Evolutionary conservation across 768 basidiomycete species (phyloP), one percentile per base, ranked within the genome.

Genomic region (Serendipita sp.): DNA sequence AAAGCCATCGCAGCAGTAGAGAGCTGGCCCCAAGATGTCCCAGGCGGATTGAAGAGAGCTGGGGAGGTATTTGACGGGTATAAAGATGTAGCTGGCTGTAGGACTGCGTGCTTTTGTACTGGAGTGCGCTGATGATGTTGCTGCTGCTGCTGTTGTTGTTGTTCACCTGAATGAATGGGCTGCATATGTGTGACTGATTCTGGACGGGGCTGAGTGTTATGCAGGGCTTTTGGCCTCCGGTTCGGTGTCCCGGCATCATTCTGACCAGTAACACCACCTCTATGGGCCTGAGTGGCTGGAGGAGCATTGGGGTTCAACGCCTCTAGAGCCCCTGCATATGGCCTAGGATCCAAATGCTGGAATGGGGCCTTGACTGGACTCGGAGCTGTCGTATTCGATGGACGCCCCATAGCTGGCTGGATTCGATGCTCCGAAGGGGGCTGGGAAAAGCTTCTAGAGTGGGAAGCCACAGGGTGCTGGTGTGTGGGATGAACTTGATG

Each of bases 291-390:
- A 40, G 6, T 40, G 40, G 40, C 5, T 40, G 40, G 40, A 40
- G 40, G 40, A 40, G 13, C 40, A 40, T 13, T 40, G 40, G 40
- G 13, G 5, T 5, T 40, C 13, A 60, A 29, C 10, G 27, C 55
- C 16, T 60, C 55, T 8, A 33, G 11, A n/a, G 55, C 16, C 16
- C 23, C 10, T 60, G 16, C 29, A 29, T 60, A 60, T 8, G 27
- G 27, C 8, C 29, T 27, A n/a, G 29, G 10, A 33, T 60, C 55
- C 16, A 60, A 10, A 34, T 60, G 23, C 2, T 60, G 55, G 27
- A 60, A 60, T 8, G 55, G 55, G 2, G 27, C 34, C 36, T 60
- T 60, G 36, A 60, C 55, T n/a, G 55, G 55, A 60, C 55, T 60
- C 10, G 55, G 34, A 60, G 33, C 36, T 8, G 55, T 60, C 4